phyloP scores from a whole-genome alignment of 176 grass and related monocot species.

The Carex kokanica region DNA sequence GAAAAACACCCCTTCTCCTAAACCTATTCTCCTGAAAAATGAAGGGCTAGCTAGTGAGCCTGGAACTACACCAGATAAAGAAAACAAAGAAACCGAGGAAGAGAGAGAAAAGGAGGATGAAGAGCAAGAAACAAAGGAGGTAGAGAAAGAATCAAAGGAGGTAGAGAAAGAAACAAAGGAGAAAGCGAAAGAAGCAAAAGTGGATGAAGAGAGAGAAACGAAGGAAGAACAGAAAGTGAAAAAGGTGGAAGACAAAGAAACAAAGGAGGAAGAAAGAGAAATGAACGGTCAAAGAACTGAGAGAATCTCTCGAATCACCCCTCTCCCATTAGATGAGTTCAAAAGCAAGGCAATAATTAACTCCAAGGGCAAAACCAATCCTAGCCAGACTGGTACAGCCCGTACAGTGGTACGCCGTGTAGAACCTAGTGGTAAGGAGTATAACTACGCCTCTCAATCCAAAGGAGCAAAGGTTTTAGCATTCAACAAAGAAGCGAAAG shows the following conservation, averaged over 20 bases:
- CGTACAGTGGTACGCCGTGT: slow-evolving; percentile 67
- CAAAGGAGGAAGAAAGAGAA: slow-evolving; percentile 23
- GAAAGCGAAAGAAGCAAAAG: slow-evolving; percentile 12
- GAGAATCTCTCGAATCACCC: slow-evolving; percentile 50
- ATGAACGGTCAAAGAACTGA: slow-evolving; percentile 28
- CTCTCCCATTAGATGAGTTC: slow-evolving; percentile 79
- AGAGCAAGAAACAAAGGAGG: slow-evolving; percentile 2
- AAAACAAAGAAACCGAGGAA: slow-evolving; percentile 7
- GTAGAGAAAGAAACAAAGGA: background rate
- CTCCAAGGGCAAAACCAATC: slow-evolving; percentile 48
- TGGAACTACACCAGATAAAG: slow-evolving; percentile 37
- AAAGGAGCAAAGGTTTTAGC: slow-evolving; percentile 84
- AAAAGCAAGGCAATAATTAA: slow-evolving; percentile 66
- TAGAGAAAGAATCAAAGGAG: background rate
- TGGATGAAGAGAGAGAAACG: slow-evolving; percentile 8
- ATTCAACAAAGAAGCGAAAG: slow-evolving; percentile 95
- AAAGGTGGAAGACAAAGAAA: slow-evolving; percentile 15
- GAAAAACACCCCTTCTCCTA: slow-evolving; percentile 22
- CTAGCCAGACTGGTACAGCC: slow-evolving; percentile 35
- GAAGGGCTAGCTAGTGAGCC: slow-evolving; percentile 9
- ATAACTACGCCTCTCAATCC: slow-evolving; percentile 82
- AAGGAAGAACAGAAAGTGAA: slow-evolving; percentile 4
- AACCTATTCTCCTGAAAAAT: slow-evolving; percentile 21
- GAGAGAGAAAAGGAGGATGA: slow-evolving; percentile 12
- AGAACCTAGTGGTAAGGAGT: slow-evolving; percentile 84